phyloP scores from a whole-genome alignment of 164 flowering plant genomes.

The Magnolia sinica region DNA sequence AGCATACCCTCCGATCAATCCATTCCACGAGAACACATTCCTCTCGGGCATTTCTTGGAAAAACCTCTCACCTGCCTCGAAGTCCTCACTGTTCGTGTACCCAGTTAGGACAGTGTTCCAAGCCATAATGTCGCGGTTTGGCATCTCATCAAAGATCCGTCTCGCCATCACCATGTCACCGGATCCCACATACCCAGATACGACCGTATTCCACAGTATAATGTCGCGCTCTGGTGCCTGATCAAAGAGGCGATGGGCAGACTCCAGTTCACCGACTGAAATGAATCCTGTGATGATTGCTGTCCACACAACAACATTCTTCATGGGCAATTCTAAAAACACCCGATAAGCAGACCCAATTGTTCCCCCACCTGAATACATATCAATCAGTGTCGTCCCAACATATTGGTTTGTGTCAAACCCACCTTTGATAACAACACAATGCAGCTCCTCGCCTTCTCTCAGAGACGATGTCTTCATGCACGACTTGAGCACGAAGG shows the following conservation, averaged over 20 bases:
- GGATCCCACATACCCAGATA: constrained; percentile 45
- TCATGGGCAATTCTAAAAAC: constrained; percentile 54
- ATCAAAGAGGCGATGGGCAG: constrained; percentile 56
- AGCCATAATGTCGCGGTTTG: constrained; percentile 49
- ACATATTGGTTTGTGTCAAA: constrained; percentile 44
- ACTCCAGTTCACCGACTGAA: constrained; percentile 29
- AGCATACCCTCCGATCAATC: constrained; percentile 56
- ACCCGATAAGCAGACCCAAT: constrained; percentile 38
- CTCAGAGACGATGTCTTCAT: constrained; percentile 27
- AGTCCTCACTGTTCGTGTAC: constrained; percentile 40
- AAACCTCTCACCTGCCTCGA: constrained; percentile 36
- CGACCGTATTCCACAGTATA: constrained; percentile 64
- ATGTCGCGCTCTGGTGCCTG: constrained; percentile 55
- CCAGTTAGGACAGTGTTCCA: constrained; percentile 62
- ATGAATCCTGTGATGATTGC: constrained; percentile 50
- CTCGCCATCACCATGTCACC: constrained; percentile 50
- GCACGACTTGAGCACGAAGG: constrained; percentile 57
- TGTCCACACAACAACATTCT: constrained; percentile 72
- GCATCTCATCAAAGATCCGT: constrained; percentile 51
- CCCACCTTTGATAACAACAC: constrained; percentile 44
- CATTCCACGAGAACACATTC: constrained; percentile 76
- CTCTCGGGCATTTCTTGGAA: constrained; percentile 59
- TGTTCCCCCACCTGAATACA: constrained; percentile 42
- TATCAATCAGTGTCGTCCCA: constrained; percentile 57
- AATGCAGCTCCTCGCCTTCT: constrained; percentile 55